Evolutionary conservation across 768 basidiomycete genomes (phyloP).

Genomic region (Scleroderma bovista): DNA sequence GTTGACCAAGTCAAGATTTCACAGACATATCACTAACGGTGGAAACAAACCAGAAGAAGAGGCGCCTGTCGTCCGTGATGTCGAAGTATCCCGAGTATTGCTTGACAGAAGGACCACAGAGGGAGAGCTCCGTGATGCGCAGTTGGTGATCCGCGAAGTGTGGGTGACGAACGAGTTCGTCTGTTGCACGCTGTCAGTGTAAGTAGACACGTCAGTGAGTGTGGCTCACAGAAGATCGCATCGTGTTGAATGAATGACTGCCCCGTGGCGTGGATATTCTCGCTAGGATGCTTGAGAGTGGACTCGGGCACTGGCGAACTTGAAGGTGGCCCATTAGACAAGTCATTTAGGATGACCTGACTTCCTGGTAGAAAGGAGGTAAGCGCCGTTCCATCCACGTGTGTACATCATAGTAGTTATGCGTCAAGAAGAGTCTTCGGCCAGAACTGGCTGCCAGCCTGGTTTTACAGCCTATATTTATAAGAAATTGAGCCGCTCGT

Average conservation of each 20-base stretch:
- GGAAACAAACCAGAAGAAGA: constrained; percentile 75
- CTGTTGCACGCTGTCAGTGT: constrained; percentile 20
- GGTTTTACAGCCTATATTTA: no score
- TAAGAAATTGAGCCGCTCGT: no score
- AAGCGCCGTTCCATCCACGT: constrained; percentile 29
- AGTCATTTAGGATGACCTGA: constrained; percentile 36
- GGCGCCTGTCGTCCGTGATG: constrained; percentile 69
- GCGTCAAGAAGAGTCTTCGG: no score
- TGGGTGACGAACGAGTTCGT: constrained; percentile 59
- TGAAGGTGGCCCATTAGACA: neutral
- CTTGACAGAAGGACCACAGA: constrained; percentile 73
- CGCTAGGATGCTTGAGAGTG: constrained; percentile 39
- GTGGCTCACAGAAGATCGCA: constrained; percentile 60
- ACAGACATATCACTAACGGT: neutral
- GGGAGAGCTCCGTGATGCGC: constrained; percentile 56
- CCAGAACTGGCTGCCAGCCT: no score
- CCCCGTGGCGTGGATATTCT: constrained; percentile 50
- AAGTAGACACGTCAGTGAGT: neutral
- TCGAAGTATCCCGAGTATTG: constrained; percentile 84
- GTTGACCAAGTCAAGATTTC: neutral
- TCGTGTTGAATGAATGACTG: constrained; percentile 66
- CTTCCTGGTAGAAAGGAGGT: constrained; percentile 35
- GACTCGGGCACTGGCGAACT: constrained; percentile 25
- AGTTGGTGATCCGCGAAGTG: constrained; percentile 49
- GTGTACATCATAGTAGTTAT: constrained; percentile 37